Evolutionary conservation across 2,329 filamentous ascomycete species (phyloP).

Genomic region (Stagonosporopsis vannaccii): DNA sequence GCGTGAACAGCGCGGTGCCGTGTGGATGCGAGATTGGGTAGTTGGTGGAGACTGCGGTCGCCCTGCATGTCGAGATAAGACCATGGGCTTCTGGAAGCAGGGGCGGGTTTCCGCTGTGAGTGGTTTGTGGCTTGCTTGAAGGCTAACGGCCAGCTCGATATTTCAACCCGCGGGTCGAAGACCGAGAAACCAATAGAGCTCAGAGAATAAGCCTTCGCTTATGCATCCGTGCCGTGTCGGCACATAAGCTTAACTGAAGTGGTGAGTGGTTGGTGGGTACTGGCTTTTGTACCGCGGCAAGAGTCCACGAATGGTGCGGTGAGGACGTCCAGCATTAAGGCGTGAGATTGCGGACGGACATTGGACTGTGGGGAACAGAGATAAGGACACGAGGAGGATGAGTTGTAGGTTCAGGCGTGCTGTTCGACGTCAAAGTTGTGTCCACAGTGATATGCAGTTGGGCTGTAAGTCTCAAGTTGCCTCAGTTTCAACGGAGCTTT

Average conservation of each 20-base stretch:
- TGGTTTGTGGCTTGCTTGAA: neutral
- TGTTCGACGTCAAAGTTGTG: neutral
- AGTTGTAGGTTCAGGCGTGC: conserved; percentile 2
- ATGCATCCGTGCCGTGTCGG: conserved; percentile 11
- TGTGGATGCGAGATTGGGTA: neutral
- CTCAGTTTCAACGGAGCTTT: neutral
- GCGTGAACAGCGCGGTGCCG: conserved; percentile 2
- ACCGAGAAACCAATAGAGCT: neutral
- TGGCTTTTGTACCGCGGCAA: conserved; percentile 7
- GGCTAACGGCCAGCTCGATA: neutral
- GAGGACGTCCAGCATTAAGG: conserved; percentile 3
- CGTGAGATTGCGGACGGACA: neutral
- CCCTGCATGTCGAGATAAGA: conserved; percentile 9
- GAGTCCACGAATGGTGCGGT: neutral
- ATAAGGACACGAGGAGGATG: conserved; percentile 16
- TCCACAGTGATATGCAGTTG: neutral
- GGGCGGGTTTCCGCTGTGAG: too few species aligned
- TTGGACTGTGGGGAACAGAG: conserved; percentile 11
- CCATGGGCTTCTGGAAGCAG: conserved; percentile 6
- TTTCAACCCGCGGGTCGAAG: neutral
- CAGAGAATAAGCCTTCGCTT: conserved; percentile 17
- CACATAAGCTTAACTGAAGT: conserved; percentile 10
- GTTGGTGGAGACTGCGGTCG: neutral
- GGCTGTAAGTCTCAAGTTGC: neutral
- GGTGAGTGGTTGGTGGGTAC: neutral